A percentile compares a stretch with the other conserved stretches of the same genome.
Conservation (phyloP, 2,329 filamentous ascomycete genomes). For the Biscogniauxia marginata region DNA sequence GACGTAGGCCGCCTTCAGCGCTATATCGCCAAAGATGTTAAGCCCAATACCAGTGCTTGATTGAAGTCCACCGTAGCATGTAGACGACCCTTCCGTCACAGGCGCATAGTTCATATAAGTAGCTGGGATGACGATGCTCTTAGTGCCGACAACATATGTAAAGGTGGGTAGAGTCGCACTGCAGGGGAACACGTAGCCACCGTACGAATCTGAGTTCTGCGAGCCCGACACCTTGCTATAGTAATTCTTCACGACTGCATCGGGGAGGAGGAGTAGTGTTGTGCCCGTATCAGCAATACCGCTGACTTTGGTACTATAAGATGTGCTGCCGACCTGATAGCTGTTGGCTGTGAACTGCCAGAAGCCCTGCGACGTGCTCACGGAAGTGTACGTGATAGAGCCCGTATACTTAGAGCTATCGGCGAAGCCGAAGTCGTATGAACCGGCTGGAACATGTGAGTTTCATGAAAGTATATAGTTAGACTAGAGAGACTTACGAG, state of each 20-base stretch:
- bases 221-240: constrained; percentile 45
- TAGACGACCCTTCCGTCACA: constrained; percentile 38
- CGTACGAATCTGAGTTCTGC: constrained; percentile 32
- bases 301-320: constrained; percentile 19
- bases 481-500: constrained; percentile 12
- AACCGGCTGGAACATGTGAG: constrained; percentile 20
- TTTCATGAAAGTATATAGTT: constrained; percentile 1
- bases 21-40: constrained; percentile 62
- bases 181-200: constrained; percentile 52
- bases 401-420: constrained; percentile 29
- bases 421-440: constrained; percentile 37
- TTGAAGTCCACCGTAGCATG: constrained; percentile 65
- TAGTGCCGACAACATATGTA: constrained; percentile 43
- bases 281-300: constrained; percentile 59
- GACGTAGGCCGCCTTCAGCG: constrained; percentile 62
- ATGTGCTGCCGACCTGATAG: constrained; percentile 27
- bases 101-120: constrained; percentile 45
- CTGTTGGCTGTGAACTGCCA: constrained; percentile 33
- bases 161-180: constrained; percentile 43
- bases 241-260: constrained; percentile 46
- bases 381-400: constrained; percentile 27
- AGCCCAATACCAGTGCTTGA: constrained; percentile 31
- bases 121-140: constrained; percentile 47
- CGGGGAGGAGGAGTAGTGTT: constrained; percentile 52
- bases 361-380: constrained; percentile 31